phyloP scores from a whole-genome alignment of 225 moss, liverwort and hornwort species.

The Marchantia polymorpha region DNA sequence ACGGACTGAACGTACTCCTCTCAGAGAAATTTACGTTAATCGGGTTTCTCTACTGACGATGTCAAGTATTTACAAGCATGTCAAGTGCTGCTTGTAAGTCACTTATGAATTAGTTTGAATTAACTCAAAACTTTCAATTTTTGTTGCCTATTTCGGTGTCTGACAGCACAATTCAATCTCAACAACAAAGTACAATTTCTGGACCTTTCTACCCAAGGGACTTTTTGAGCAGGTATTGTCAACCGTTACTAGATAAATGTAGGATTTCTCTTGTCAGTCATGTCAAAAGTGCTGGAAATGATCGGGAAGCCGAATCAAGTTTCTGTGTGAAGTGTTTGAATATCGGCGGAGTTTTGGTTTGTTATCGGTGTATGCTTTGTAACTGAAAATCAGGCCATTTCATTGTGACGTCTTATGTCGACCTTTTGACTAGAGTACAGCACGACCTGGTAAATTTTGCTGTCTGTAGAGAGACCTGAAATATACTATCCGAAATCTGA shows the following conservation, averaged over 20 bases:
- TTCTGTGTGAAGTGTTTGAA: too few relatives aligned
- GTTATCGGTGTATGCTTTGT: too few relatives aligned
- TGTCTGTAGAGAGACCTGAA: too few relatives aligned
- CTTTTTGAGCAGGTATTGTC: conserved; percentile 80
- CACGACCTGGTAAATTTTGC: too few relatives aligned
- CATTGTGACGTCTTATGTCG: too few relatives aligned
- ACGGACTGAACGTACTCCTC: background rate
- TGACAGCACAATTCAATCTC: conserved; percentile 77
- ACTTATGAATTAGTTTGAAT: background rate
- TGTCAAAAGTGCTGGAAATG: too few relatives aligned
- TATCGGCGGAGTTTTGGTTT: too few relatives aligned
- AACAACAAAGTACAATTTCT: conserved; percentile 78
- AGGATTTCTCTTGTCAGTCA: too few relatives aligned
- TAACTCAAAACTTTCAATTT: background rate
- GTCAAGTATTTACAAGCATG: background rate
- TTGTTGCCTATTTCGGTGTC: conserved; percentile 15
- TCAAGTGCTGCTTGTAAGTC: background rate
- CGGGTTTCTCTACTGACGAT: background rate
- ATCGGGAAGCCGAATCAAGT: too few relatives aligned
- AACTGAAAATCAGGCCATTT: too few relatives aligned
- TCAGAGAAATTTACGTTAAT: background rate
- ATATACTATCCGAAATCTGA: background rate
- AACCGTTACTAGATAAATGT: background rate
- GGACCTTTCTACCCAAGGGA: conserved; percentile 93
- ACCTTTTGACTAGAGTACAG: too few relatives aligned